Base-by-base conservation (phyloP, 2,329 filamentous ascomycete species). In the Conoideocrella luteorostrata region DNA sequence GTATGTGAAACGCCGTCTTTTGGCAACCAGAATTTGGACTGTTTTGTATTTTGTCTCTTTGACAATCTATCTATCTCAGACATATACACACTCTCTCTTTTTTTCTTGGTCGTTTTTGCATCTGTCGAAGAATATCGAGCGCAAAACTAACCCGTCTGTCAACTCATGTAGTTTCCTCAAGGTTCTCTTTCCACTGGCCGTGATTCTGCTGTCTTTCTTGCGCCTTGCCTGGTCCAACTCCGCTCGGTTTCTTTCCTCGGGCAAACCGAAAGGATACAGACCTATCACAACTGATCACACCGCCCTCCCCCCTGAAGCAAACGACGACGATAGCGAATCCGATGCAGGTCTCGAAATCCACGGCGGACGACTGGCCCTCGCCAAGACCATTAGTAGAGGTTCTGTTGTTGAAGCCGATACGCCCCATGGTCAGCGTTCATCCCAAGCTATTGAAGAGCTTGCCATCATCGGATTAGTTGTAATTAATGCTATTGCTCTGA, bases 121-220 rank as follows among this genome's bases (percentile, higher is more conserved):
- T n/a, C n/a, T n/a, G n/a, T n/a, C n/a, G n/a, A n/a, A n/a, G n/a
- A n/a, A n/a, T n/a, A n/a, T n/a, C n/a, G n/a, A n/a, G n/a, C n/a
- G 28, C 4, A 29, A 47, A 18, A 20, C 32, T 47, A 13, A 37
- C 37, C 20, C 21, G 23, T 15, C 17, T 34, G 13, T 26, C 13
- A 7, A n/a, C 11, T 20, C 23, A 9, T 15, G 34, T 42, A 67
- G 64, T 45, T 66, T 64, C 45, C 62, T 67, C 35, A 83, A 87
- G 64, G 80, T 87, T 48, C 71, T 95, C 37, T 74, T 97, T 43
- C 93, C 93, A 43, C 70, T 93, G 48, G 67, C 82, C 48, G 72
- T 84, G 46, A 78, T 89, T 63, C 75, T 67, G 50, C 54, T 85
- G 21, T 97, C 93, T 6, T 62, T 90, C 52, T 60, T 86, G 41